phyloP scores from a whole-genome alignment of 306 rosid species.

The Pyrus bretschneideri region DNA sequence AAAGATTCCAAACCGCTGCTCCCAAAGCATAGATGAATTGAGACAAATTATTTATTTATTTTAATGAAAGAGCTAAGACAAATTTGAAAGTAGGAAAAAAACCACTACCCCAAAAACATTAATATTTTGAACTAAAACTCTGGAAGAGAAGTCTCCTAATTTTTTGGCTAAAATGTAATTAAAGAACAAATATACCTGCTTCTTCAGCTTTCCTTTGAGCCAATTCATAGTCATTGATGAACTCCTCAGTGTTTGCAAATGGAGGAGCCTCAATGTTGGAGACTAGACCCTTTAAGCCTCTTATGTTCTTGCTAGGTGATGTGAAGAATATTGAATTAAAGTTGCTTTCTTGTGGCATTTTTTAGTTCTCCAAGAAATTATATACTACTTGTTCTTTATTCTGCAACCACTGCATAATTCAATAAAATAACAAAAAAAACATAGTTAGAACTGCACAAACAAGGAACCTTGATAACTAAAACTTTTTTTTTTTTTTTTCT shows the following conservation, averaged over 20 bases:
- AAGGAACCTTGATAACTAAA: too few relatives aligned
- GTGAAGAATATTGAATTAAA: constrained; percentile 18
- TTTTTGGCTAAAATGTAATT: background rate
- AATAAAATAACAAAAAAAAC: background rate
- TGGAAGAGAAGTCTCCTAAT: background rate
- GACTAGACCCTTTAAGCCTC: constrained; percentile 55
- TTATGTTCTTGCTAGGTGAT: constrained; percentile 60
- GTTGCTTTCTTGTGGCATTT: constrained; percentile 64
- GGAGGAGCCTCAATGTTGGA: constrained; percentile 31
- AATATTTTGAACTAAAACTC: background rate
- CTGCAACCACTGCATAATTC: background rate
- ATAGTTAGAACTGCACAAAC: background rate
- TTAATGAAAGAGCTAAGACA: background rate
- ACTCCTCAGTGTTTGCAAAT: constrained; percentile 45
- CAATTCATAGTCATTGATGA: constrained; percentile 75
- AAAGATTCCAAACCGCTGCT: background rate
- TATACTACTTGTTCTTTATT: background rate
- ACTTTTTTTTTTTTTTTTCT: too few relatives aligned
- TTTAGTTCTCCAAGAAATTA: background rate
- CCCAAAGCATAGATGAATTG: background rate
- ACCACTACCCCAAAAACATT: background rate
- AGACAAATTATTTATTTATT: background rate
- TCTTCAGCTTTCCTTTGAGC: constrained; percentile 98
- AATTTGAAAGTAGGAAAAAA: background rate
- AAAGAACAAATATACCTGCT: constrained; percentile 51